Conservation (phyloP, 805 yeast genomes). For the Priceomyces medius region DNA sequence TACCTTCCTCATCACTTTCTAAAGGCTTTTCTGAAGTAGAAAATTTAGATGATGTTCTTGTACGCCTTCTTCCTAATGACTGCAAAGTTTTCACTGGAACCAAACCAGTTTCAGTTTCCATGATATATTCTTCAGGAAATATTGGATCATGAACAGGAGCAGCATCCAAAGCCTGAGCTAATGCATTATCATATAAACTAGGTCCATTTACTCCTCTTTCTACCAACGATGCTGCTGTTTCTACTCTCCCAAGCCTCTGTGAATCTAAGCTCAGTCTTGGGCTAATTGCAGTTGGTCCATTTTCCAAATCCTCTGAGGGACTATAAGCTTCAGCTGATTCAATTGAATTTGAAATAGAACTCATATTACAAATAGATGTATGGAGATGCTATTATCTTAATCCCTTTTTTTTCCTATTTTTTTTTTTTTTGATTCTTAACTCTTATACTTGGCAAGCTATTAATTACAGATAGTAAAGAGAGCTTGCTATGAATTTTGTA, state of each 20-base stretch:
- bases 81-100: slow-evolving; percentile 78
- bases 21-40: not conserved
- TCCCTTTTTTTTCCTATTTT: too few species aligned
- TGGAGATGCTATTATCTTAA: too few species aligned
- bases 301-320: slow-evolving; percentile 2
- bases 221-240: slow-evolving; percentile 68
- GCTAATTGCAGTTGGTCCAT: not conserved
- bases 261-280: slow-evolving; percentile 13
- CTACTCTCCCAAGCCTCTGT: slow-evolving; percentile 54
- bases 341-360: not conserved
- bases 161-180: slow-evolving; percentile 45
- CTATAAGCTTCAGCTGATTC: not conserved
- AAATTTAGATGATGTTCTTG: not conserved
- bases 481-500: too few species aligned
- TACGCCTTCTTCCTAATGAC: slow-evolving; percentile 53
- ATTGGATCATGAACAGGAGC: slow-evolving; percentile 59
- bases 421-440: too few species aligned
- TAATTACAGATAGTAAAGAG: too few species aligned
- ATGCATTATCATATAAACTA: slow-evolving; percentile 7
- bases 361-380: not conserved
- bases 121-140: slow-evolving; percentile 88
- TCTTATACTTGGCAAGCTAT: too few species aligned
- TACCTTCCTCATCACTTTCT: slow-evolving; percentile 11
- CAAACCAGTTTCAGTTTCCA: slow-evolving; percentile 86
- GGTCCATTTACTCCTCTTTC: slow-evolving; percentile 59